phyloP scores from a whole-genome alignment of 805 yeast genomes.

The Saturnispora serradocipensis region DNA sequence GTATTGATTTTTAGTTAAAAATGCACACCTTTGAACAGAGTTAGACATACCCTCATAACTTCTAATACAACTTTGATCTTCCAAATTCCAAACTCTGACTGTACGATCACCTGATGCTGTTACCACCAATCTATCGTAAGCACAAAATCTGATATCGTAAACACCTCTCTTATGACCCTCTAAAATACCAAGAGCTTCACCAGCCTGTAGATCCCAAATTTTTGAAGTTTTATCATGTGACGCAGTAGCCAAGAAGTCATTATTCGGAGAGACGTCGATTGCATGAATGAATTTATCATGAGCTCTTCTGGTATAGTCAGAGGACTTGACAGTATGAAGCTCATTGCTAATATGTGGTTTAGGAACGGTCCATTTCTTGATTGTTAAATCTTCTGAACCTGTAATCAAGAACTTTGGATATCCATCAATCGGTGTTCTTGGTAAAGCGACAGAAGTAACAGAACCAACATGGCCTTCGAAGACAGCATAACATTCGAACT shows the following conservation, averaged over 20 bases:
- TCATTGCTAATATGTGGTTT: slow-evolving; percentile 19
- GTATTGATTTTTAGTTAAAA: slow-evolving; percentile 58
- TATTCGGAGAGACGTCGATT: slow-evolving; percentile 84
- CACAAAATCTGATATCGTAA: slow-evolving; percentile 83
- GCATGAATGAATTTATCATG: slow-evolving; percentile 95
- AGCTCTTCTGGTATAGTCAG: slow-evolving; percentile 88
- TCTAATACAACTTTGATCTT: slow-evolving; percentile 61
- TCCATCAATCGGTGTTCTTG: slow-evolving; percentile 37
- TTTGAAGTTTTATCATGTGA: slow-evolving; percentile 90
- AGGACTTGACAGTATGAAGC: slow-evolving; percentile 36
- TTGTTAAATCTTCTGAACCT: slow-evolving; percentile 76
- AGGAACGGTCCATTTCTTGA: slow-evolving; percentile 79
- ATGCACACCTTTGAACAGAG: slow-evolving; percentile 76
- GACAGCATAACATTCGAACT: slow-evolving; percentile 42
- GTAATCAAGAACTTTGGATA: slow-evolving; percentile 68
- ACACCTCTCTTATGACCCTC: slow-evolving; percentile 91
- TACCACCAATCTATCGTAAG: slow-evolving; percentile 63
- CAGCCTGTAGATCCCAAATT: slow-evolving; percentile 77
- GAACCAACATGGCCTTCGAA: slow-evolving; percentile 85
- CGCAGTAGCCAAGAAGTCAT: slow-evolving; percentile 82
- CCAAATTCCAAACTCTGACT: slow-evolving; percentile 78
- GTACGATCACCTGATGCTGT: slow-evolving; percentile 91
- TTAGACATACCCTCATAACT: slow-evolving; percentile 94
- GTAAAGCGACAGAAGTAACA: slow-evolving; percentile 72
- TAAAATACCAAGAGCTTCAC: slow-evolving; percentile 77